Evolutionary conservation across 1,284 basidiomycete species (phyloP).

Genomic region (Trichosporon ovoides): DNA sequence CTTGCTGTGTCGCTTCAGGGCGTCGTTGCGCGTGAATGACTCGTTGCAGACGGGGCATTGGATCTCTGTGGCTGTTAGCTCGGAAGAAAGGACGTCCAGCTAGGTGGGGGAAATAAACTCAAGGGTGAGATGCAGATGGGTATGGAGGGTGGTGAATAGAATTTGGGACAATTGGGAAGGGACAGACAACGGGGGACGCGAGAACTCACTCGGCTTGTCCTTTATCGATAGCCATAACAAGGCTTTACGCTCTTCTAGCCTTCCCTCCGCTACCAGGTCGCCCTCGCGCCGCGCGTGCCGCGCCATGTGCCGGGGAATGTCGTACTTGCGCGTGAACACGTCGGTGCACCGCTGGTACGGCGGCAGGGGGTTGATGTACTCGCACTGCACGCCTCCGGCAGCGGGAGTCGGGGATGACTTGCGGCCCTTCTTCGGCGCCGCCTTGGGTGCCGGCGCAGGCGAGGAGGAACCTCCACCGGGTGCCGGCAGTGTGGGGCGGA

Average conservation of each 20-base stretch:
- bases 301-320: slow-evolving; percentile 46
- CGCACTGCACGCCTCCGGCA: slow-evolving; percentile 39
- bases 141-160: too few relatives aligned
- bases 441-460: not conserved
- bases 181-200: too few relatives aligned
- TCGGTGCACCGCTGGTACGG: slow-evolving; percentile 46
- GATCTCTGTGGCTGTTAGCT: not conserved
- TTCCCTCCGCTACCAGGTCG: slow-evolving; percentile 42
- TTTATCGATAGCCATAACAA: slow-evolving; percentile 42
- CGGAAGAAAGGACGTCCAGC: too few relatives aligned
- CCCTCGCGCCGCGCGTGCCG: slow-evolving; percentile 44
- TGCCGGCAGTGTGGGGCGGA: slow-evolving; percentile 11
- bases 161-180: too few relatives aligned
- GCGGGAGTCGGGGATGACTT: slow-evolving; percentile 10
- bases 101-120: too few relatives aligned
- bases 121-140: too few relatives aligned
- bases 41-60: not conserved
- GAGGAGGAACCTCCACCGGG: not conserved
- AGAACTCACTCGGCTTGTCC: slow-evolving; percentile 36
- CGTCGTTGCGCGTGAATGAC: slow-evolving; percentile 23
- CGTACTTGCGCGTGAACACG: slow-evolving; percentile 46
- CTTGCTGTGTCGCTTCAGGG: slow-evolving; percentile 45
- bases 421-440: slow-evolving; percentile 8
- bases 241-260: slow-evolving; percentile 40
- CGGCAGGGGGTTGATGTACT: slow-evolving; percentile 45